These are phyloP conservation scores for Annulohypoxylon stygium DNA, from an alignment of 495 filamentous ascomycete species.

Conservation along the genomic window DNA sequence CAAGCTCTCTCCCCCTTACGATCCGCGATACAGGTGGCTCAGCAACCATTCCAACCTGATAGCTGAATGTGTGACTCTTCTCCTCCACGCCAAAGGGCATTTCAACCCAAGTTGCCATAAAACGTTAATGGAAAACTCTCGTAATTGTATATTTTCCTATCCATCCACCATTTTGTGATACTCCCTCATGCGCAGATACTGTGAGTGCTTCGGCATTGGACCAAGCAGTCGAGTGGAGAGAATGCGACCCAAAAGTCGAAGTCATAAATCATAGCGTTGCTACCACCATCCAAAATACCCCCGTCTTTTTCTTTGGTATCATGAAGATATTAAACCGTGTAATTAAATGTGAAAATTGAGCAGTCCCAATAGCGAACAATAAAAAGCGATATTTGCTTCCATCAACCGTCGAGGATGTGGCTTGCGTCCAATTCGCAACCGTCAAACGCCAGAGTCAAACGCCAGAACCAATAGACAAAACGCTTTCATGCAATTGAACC, in stretches of 20 bases:
- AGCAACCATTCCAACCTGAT: neutral
- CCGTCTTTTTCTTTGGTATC: conserved; percentile 9
- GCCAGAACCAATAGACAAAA: conserved; percentile 10
- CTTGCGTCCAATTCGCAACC: conserved; percentile 1
- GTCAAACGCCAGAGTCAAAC: conserved; percentile 16
- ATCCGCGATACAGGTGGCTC: neutral
- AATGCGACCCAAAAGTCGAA: neutral
- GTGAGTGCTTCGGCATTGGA: neutral
- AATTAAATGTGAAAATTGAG: neutral
- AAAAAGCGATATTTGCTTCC: conserved; percentile 8
- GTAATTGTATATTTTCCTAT: neutral
- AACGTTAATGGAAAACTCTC: neutral
- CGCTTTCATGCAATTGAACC: conserved; percentile 36
- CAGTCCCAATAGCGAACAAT: neutral
- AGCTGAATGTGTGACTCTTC: neutral
- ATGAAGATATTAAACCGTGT: conserved; percentile 22
- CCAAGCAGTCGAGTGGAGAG: neutral
- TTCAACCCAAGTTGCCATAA: neutral
- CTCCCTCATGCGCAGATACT: no score
- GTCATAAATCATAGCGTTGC: conserved; percentile 3
- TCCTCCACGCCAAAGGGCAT: neutral
- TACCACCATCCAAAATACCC: neutral
- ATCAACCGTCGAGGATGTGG: neutral
- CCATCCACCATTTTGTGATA: neutral
- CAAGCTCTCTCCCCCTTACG: neutral